Conservation (phyloP, 495 filamentous ascomycete genomes). For the Bacidia rubella region DNA sequence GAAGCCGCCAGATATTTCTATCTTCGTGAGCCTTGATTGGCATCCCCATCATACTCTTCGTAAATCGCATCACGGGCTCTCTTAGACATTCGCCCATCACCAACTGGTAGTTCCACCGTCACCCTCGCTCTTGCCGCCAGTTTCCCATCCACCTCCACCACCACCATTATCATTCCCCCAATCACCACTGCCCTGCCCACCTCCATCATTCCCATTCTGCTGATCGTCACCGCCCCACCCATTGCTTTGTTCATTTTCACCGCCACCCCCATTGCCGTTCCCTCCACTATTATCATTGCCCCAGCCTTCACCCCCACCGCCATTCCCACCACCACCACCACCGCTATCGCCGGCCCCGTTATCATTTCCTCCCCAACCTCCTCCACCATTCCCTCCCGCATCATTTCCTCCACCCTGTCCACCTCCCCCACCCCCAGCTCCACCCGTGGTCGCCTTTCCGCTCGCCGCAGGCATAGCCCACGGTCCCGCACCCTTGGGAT, state of each 20-base stretch:
- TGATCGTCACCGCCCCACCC: neutral
- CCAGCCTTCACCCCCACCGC: constrained; percentile 2
- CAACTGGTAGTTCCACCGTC: no score
- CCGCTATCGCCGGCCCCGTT: neutral
- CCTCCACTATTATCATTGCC: neutral
- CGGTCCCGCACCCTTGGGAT: neutral
- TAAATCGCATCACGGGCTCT: no score
- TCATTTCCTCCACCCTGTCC: neutral
- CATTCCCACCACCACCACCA: neutral
- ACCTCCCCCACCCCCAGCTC: neutral
- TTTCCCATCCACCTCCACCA: neutral
- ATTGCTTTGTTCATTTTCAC: neutral
- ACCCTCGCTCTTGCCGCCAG: neutral
- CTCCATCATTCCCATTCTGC: neutral
- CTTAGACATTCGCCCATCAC: no score
- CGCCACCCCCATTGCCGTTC: neutral
- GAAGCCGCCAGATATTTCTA: no score
- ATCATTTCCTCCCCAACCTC: neutral
- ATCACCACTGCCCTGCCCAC: neutral
- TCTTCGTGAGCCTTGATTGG: no score
- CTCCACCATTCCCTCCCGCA: neutral
- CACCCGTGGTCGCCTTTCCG: neutral
- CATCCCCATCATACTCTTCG: no score
- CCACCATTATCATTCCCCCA: neutral
- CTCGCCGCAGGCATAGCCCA: neutral